These are phyloP conservation scores for Glaciozyma martinii DNA, from an alignment of 768 basidiomycete genomes.

Conservation along the genomic window DNA sequence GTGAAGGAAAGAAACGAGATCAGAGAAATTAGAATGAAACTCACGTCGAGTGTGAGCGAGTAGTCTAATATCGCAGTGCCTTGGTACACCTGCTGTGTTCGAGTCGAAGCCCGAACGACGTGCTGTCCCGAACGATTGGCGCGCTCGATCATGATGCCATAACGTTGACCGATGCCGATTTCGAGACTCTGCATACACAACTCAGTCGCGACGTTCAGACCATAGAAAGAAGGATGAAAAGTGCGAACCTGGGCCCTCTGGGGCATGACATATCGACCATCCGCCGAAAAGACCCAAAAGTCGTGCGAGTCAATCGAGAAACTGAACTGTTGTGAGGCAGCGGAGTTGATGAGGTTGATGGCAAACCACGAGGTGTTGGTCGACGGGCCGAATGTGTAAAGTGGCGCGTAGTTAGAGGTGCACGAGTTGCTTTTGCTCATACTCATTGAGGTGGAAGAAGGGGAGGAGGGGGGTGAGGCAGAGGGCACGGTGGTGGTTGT, in stretches of 20 bases:
- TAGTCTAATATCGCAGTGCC: neutral
- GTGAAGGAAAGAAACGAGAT: too few relatives aligned
- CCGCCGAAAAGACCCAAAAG: neutral
- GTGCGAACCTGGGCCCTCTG: neutral
- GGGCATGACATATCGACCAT: neutral
- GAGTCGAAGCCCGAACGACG: neutral
- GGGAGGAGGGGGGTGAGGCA: too few relatives aligned
- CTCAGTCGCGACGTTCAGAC: too few relatives aligned
- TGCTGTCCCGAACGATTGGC: neutral
- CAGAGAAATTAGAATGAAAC: neutral
- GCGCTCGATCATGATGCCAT: neutral
- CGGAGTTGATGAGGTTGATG: neutral
- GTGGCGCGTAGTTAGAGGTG: neutral
- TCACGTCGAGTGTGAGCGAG: neutral
- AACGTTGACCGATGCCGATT: neutral
- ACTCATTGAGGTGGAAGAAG: too few relatives aligned
- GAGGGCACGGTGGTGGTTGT: too few relatives aligned
- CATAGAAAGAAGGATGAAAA: too few relatives aligned
- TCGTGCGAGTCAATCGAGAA: neutral
- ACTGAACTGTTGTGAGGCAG: neutral
- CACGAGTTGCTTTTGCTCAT: neutral
- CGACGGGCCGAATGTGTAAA: neutral
- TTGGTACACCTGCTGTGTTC: neutral
- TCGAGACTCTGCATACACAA: neutral
- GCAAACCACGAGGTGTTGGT: neutral